phyloP scores from a whole-genome alignment of 2,329 filamentous ascomycete species.

The Clarireedia paspali region DNA sequence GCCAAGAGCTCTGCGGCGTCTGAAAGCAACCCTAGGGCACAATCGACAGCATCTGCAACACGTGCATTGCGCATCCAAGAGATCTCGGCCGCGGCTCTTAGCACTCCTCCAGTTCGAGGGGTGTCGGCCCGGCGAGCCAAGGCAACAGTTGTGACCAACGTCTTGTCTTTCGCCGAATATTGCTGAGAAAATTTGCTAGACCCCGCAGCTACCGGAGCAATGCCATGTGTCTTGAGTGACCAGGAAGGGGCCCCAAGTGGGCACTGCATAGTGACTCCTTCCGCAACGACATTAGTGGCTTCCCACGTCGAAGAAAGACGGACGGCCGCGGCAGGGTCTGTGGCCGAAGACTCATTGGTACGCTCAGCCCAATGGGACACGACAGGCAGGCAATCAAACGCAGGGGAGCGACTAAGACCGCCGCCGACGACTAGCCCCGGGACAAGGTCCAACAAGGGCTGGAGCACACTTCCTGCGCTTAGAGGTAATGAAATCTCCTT shows the following conservation, averaged over 20 bases:
- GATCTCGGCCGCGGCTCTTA: neutral
- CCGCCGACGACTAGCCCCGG: neutral
- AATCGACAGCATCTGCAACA: conserved; percentile 2
- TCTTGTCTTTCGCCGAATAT: neutral
- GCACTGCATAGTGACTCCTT: conserved; percentile 1
- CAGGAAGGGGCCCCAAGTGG: neutral
- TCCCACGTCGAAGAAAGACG: neutral
- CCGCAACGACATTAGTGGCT: neutral
- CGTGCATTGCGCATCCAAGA: neutral
- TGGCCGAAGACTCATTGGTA: neutral
- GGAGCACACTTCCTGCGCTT: neutral
- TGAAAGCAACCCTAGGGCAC: neutral
- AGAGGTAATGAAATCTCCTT: neutral
- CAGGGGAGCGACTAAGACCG: conserved; percentile 1
- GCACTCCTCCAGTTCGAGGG: neutral
- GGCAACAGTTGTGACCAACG: neutral
- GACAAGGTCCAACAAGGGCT: neutral
- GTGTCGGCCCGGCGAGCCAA: neutral
- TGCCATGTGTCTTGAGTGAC: neutral
- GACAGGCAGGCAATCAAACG: conserved; percentile 1
- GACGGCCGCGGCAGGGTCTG: neutral
- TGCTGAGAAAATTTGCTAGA: neutral
- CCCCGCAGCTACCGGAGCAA: neutral
- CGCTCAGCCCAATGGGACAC: conserved; percentile 2
- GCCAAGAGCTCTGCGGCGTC: neutral